Evolutionary conservation across 2,329 filamentous ascomycete species (phyloP).

Genomic region (Cladophialophora psammophila): DNA sequence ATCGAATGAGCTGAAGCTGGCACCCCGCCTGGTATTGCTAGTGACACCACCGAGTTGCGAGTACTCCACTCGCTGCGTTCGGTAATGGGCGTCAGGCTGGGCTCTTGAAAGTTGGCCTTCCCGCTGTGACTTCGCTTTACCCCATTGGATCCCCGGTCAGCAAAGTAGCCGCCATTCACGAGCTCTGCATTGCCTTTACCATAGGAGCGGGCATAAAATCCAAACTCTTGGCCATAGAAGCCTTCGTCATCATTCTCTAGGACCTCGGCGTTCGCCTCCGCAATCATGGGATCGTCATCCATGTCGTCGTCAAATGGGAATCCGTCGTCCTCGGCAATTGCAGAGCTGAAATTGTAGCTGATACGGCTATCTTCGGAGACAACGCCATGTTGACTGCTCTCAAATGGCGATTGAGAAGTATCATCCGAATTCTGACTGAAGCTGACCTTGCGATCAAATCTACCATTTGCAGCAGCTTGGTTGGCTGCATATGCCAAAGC

Average conservation of each 20-base stretch:
- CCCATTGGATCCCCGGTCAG: constrained; percentile 71
- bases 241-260: constrained; percentile 91
- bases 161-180: constrained; percentile 88
- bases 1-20: constrained; percentile 60
- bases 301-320: constrained; percentile 68
- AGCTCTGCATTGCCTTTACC: constrained; percentile 64
- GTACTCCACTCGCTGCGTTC: constrained; percentile 96
- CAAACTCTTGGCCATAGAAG: constrained; percentile 96
- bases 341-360: constrained; percentile 53
- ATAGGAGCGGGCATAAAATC: constrained; percentile 77
- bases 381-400: constrained; percentile 53
- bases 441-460: constrained; percentile 71
- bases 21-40: constrained; percentile 61
- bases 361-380: constrained; percentile 59
- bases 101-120: constrained; percentile 77
- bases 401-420: constrained; percentile 48
- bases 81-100: constrained; percentile 94
- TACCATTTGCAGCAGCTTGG: constrained; percentile 75
- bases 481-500: constrained; percentile 83
- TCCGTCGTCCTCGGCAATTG: constrained; percentile 55
- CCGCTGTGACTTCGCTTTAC: constrained; percentile 74
- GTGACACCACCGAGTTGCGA: constrained; percentile 84
- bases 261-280: constrained; percentile 91
- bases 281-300: constrained; percentile 90
- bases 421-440: constrained; percentile 51